These are phyloP conservation scores for Myxozyma melibiosi DNA, from an alignment of 805 yeast species.

Conservation along the genomic window DNA sequence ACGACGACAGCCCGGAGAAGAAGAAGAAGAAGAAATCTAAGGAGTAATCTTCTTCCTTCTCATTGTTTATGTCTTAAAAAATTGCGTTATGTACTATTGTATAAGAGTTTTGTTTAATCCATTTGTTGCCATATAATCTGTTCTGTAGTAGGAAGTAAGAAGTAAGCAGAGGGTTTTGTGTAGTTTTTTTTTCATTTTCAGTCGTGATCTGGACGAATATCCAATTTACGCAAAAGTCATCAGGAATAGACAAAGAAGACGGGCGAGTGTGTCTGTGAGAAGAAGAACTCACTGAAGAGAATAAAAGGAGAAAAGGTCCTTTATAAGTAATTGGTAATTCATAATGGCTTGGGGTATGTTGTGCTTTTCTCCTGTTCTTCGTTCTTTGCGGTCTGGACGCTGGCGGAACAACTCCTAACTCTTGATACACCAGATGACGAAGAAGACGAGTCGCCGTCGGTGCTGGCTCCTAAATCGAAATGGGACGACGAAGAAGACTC, in stretches of 20 bases:
- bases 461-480: constrained; percentile 59
- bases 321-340: no score
- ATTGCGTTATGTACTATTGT: no score
- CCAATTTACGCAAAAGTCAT: neutral
- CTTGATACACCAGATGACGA: constrained; percentile 46
- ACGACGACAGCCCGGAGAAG: constrained; percentile 62
- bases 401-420: neutral
- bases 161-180: neutral
- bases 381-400: neutral
- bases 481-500: constrained; percentile 82
- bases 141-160: no score
- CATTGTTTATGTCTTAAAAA: neutral
- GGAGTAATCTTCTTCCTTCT: neutral
- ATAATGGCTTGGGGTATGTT: constrained; percentile 4
- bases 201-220: neutral
- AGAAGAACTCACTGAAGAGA: neutral
- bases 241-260: neutral
- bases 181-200: neutral
- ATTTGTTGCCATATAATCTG: no score
- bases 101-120: no score
- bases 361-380: neutral
- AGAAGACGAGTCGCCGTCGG: constrained; percentile 79
- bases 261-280: neutral
- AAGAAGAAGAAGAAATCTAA: constrained; percentile 52
- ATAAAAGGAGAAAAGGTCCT: no score